Evolutionary conservation across 129 eudicot species (phyloP).

Genomic region (Artemisia argyi): DNA sequence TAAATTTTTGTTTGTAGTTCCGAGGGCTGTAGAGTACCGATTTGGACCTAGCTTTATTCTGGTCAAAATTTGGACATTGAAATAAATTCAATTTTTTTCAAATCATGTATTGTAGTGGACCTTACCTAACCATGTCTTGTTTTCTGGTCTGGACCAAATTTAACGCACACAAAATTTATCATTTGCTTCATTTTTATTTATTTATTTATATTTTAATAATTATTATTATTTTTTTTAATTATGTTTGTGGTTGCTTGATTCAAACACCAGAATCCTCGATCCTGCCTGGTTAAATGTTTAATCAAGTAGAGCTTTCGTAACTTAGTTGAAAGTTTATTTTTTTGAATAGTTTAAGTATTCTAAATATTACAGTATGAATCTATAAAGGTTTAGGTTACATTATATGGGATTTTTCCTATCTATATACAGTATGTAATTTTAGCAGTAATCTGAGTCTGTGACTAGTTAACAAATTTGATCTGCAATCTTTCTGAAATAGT

Average conservation of each 20-base stretch:
- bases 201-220: too few species aligned
- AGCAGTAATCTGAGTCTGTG: not conserved
- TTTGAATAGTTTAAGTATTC: not conserved
- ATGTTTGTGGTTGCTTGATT: not conserved
- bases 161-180: not conserved
- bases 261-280: not conserved
- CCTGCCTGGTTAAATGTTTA: not conserved
- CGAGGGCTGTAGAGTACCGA: too few species aligned
- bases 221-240: not conserved
- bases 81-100: too few species aligned
- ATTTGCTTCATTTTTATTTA: not conserved
- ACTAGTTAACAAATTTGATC: conserved; percentile 6
- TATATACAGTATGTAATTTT: not conserved
- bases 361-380: not conserved
- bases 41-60: too few species aligned
- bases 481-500: not conserved
- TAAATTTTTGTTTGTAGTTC: too few species aligned
- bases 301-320: not conserved
- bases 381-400: not conserved
- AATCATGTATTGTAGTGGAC: too few species aligned
- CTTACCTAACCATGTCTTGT: too few species aligned
- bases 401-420: not conserved
- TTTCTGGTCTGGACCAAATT: too few species aligned
- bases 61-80: too few species aligned
- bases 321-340: not conserved